Evolutionary conservation across 169 alveolate species (phyloP).

Genomic region (Eimeria praecox): DNA sequence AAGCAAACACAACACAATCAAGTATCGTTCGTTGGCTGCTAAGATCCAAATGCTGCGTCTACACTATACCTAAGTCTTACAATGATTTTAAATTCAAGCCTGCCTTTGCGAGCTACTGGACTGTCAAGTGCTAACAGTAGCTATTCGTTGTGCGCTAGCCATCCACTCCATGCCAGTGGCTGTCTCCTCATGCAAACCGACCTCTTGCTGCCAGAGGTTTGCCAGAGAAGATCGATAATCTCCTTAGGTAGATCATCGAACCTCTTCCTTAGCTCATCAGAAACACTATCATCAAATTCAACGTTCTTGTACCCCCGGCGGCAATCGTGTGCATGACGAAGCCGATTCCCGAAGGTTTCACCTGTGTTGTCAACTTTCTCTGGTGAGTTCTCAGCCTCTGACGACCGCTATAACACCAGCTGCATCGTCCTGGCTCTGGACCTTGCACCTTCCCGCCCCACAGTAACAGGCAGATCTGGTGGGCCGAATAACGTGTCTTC

Average conservation of each 20-base stretch:
- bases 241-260: too few species aligned
- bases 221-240: too few species aligned
- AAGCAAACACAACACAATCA: not conserved
- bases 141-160: too few species aligned
- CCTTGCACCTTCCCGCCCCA: not conserved
- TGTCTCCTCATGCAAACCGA: not conserved
- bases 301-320: not conserved
- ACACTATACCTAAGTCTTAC: not conserved
- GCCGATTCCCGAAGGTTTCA: not conserved
- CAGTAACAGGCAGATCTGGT: not conserved
- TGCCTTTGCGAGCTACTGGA: not conserved
- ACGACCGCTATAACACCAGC: not conserved
- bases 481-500: too few species aligned
- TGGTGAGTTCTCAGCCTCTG: not conserved
- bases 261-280: too few species aligned
- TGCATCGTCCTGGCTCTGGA: not conserved
- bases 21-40: not conserved
- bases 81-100: not conserved
- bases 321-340: not conserved
- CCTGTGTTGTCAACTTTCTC: not conserved
- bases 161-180: too few species aligned
- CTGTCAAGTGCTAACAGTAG: not conserved
- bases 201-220: not conserved
- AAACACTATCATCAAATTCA: too few species aligned
- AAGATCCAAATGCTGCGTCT: not conserved